phyloP scores from a whole-genome alignment of 2,329 filamentous ascomycete genomes.

The Sclerotinia trifoliorum region DNA sequence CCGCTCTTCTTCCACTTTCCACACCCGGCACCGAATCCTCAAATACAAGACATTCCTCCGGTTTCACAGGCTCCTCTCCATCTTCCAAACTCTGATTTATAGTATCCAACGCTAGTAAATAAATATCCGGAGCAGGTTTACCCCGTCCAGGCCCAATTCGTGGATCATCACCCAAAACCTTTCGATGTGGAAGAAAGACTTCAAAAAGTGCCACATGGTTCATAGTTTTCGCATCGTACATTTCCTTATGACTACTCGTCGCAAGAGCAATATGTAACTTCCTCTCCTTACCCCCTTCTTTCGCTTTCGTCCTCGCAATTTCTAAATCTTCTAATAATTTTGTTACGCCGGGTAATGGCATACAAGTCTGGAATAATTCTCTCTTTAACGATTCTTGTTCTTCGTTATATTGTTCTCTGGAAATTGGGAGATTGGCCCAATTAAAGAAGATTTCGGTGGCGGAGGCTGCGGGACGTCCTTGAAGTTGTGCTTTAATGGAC shows the following conservation, averaged over 20 bases:
- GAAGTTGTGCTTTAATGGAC: slow-evolving; percentile 85
- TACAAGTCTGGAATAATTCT: slow-evolving; percentile 69
- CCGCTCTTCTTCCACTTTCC: slow-evolving; percentile 83
- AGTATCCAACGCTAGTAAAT: slow-evolving; percentile 77
- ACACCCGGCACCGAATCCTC: slow-evolving; percentile 94
- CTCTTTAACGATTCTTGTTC: slow-evolving; percentile 63
- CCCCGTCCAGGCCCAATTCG: slow-evolving; percentile 77
- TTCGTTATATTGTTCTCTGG: slow-evolving; percentile 62
- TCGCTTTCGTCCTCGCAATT: slow-evolving; percentile 28
- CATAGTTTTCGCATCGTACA: slow-evolving; percentile 40
- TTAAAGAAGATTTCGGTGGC: slow-evolving; percentile 64
- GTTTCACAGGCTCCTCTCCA: slow-evolving; percentile 64
- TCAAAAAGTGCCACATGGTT: slow-evolving; percentile 58
- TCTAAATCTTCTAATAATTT: slow-evolving; percentile 62
- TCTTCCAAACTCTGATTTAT: slow-evolving; percentile 72
- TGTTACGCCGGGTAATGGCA: slow-evolving; percentile 75
- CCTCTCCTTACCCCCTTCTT: slow-evolving; percentile 41
- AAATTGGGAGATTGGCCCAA: slow-evolving; percentile 84
- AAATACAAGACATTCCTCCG: slow-evolving; percentile 91
- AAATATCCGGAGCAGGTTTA: slow-evolving; percentile 94
- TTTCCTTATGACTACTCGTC: slow-evolving; percentile 60
- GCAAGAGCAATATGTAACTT: slow-evolving; percentile 73
- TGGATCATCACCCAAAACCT: slow-evolving; percentile 81
- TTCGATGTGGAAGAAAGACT: slow-evolving; percentile 66
- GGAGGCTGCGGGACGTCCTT: slow-evolving; percentile 37